These are phyloP conservation scores for Melastoma candidum DNA, from an alignment of 441 rosid genomes.

Conservation along the genomic window DNA sequence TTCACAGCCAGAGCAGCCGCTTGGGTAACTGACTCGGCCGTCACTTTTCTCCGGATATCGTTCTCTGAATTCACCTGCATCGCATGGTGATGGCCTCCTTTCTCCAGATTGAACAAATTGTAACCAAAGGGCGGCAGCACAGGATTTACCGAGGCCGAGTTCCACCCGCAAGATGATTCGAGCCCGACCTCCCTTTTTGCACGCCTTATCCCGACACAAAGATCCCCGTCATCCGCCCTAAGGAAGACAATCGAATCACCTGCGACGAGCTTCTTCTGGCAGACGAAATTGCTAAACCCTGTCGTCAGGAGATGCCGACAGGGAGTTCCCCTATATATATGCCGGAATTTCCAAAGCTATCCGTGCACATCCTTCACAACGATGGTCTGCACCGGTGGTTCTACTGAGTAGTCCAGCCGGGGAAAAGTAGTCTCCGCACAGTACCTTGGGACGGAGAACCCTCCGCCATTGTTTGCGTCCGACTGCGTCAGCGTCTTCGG, in stretches of 20 bases:
- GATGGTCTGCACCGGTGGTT: conserved; percentile 94
- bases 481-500: conserved; percentile 93
- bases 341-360: conserved; percentile 86
- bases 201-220: conserved; percentile 83
- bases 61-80: conserved; percentile 19
- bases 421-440: conserved; percentile 97
- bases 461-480: conserved; percentile 98
- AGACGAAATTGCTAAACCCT: conserved; percentile 97
- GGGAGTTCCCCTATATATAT: conserved; percentile 93
- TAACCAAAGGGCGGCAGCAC: conserved; percentile 25
- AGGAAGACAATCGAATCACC: conserved; percentile 93
- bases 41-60: conserved; percentile 29
- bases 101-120: conserved; percentile 42
- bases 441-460: conserved; percentile 95
- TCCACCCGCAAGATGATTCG: conserved; percentile 31
- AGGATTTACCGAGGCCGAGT: conserved; percentile 46
- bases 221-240: conserved; percentile 80
- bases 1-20: conserved; percentile 62
- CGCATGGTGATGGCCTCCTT: conserved; percentile 38
- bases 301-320: conserved; percentile 92
- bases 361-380: conserved; percentile 94
- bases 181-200: conserved; percentile 57
- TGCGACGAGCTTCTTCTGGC: conserved; percentile 92
- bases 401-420: conserved; percentile 64
- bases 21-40: conserved; percentile 56